Conservation (phyloP, 345 rosid species). For the Salix viminalis region DNA sequence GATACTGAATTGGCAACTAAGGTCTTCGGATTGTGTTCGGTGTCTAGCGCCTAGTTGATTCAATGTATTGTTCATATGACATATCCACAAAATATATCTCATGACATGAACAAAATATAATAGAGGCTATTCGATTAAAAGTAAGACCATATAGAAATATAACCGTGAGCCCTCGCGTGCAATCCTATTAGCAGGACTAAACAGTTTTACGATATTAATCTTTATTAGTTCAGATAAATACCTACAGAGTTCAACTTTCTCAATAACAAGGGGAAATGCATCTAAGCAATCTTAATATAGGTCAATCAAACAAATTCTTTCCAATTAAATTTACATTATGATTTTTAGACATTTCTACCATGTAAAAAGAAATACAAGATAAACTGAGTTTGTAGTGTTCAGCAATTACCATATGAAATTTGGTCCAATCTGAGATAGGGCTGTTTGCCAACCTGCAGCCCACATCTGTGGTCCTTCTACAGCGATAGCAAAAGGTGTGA, state of each 20-base stretch:
- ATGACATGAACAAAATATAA: background rate
- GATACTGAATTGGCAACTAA: background rate
- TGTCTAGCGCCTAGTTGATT: background rate
- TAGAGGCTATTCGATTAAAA: background rate
- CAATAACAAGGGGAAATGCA: background rate
- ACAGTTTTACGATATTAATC: background rate
- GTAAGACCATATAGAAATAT: background rate
- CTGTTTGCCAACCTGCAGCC: conserved; percentile 85
- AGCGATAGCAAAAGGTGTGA: conserved; percentile 88
- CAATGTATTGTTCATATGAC: background rate
- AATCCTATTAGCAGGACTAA: background rate
- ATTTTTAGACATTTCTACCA: background rate
- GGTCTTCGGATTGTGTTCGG: background rate
- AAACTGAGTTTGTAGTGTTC: background rate
- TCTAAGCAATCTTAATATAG: background rate
- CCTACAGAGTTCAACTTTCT: background rate
- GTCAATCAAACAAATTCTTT: background rate
- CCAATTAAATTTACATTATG: background rate
- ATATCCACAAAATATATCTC: background rate
- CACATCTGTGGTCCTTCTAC: conserved; percentile 94
- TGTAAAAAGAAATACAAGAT: background rate
- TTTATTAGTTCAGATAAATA: background rate
- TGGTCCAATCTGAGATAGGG: conserved; percentile 74
- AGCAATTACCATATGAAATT: conserved; percentile 68
- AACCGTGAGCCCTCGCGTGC: background rate